phyloP scores from a whole-genome alignment of 2,329 filamentous ascomycete species.

The Ophioceras dolichostomum region DNA sequence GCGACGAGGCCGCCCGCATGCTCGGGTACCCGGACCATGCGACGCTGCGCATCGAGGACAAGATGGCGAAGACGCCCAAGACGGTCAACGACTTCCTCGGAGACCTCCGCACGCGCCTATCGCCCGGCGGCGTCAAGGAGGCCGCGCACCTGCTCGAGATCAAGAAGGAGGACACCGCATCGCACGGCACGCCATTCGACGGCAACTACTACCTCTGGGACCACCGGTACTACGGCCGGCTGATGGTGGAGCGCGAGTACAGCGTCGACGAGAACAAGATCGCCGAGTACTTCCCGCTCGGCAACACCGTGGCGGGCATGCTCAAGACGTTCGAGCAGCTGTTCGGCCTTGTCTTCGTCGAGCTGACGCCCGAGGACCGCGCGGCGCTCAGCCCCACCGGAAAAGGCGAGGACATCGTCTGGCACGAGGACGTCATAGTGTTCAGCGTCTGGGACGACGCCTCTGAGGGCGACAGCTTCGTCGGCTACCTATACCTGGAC shows the following conservation, averaged over 20 bases:
- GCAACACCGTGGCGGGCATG: conserved; percentile 64
- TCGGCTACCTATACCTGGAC: conserved; percentile 75
- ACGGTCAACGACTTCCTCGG: conserved; percentile 62
- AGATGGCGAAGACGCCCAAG: conserved; percentile 71
- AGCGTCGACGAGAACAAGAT: conserved; percentile 70
- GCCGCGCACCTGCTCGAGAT: conserved; percentile 56
- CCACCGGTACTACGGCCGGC: conserved; percentile 64
- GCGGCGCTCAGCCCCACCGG: conserved; percentile 52
- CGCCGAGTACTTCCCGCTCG: conserved; percentile 73
- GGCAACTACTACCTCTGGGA: conserved; percentile 76
- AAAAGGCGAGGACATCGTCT: conserved; percentile 59
- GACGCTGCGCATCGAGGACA: conserved; percentile 63
- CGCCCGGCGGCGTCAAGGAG: conserved; percentile 59
- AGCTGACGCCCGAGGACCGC: conserved; percentile 55
- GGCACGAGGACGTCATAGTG: conserved; percentile 74
- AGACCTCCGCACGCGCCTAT: conserved; percentile 55
- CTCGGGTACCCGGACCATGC: conserved; percentile 70
- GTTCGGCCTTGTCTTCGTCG: conserved; percentile 67
- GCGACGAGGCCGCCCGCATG: conserved; percentile 66
- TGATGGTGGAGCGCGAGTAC: conserved; percentile 72
- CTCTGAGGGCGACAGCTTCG: conserved; percentile 56
- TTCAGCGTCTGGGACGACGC: conserved; percentile 77
- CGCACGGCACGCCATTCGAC: conserved; percentile 46
- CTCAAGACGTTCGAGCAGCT: conserved; percentile 73
- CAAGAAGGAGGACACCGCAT: conserved; percentile 58